Evolutionary conservation across 306 rosid species (phyloP).

Genomic region (Cicer yamashitae): DNA sequence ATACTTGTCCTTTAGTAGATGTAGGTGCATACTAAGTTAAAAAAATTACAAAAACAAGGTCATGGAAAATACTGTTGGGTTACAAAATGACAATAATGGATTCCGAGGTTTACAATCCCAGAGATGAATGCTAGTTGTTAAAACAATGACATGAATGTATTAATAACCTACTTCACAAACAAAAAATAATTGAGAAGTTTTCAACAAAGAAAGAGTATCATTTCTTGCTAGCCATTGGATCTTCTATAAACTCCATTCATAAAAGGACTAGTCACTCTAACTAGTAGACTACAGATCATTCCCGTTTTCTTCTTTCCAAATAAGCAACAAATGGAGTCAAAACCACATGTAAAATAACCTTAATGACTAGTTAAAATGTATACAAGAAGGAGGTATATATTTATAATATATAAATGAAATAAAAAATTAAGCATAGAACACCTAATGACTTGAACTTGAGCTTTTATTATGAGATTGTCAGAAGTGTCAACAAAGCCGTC

Average conservation of each 20-base stretch:
- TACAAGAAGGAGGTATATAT: constrained; percentile 13
- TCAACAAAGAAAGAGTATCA: constrained; percentile 4
- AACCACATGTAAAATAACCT: constrained; percentile 10
- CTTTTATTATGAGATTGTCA: constrained; percentile 95
- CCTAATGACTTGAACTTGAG: constrained; percentile 99
- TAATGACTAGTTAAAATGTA: background rate
- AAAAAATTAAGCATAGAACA: constrained; percentile 46
- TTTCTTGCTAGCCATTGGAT: constrained; percentile 17
- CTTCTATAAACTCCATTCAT: background rate
- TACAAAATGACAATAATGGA: constrained; percentile 13
- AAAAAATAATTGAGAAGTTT: background rate
- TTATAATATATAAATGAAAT: constrained; percentile 15
- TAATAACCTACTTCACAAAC: background rate
- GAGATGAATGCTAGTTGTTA: background rate
- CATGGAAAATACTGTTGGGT: constrained; percentile 25
- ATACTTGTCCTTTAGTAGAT: constrained; percentile 19
- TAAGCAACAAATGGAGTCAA: constrained; percentile 11
- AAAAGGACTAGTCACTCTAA: constrained; percentile 20
- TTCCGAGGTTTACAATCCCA: constrained; percentile 23
- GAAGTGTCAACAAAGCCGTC: constrained; percentile 95
- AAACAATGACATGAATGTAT: background rate
- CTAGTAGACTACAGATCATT: constrained; percentile 40
- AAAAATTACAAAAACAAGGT: constrained; percentile 10
- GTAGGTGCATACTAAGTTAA: background rate
- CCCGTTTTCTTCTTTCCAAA: constrained; percentile 16